Evolutionary conservation across 129 eudicot species (phyloP).

Genomic region (Pulicaria dysenterica): DNA sequence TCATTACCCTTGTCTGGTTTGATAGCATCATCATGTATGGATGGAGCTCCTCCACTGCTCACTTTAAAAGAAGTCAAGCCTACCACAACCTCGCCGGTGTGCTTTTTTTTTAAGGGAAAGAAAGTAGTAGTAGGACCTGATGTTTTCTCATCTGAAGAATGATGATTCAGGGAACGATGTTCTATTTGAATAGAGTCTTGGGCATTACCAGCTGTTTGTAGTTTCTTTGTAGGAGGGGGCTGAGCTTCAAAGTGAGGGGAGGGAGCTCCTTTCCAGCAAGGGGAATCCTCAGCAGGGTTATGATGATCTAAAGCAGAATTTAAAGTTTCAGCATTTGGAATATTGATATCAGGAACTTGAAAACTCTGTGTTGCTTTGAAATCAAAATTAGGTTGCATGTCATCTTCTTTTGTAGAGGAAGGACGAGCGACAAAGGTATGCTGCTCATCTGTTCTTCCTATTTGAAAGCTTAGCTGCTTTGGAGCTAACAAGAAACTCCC

Average conservation of each 20-base stretch:
- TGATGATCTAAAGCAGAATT: neutral
- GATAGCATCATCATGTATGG: neutral
- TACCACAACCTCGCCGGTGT: neutral
- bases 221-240: conserved; percentile 21
- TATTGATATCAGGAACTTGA: conserved; percentile 33
- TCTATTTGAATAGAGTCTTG: neutral
- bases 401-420: conserved; percentile 29
- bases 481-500: neutral
- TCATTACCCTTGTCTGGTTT: neutral
- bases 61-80: conserved; percentile 1
- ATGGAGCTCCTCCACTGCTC: neutral
- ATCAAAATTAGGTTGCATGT: conserved; percentile 4
- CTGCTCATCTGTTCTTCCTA: conserved; percentile 12
- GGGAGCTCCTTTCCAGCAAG: conserved; percentile 83
- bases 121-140: neutral
- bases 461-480: conserved; percentile 17
- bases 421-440: neutral
- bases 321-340: conserved; percentile 33
- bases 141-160: neutral
- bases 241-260: conserved; percentile 35
- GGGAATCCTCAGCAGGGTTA: conserved; percentile 61
- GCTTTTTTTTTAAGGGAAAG: neutral
- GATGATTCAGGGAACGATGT: neutral
- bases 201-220: conserved; percentile 25
- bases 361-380: conserved; percentile 25